phyloP scores from a whole-genome alignment of 768 basidiomycete genomes.

The Panus rudis region DNA sequence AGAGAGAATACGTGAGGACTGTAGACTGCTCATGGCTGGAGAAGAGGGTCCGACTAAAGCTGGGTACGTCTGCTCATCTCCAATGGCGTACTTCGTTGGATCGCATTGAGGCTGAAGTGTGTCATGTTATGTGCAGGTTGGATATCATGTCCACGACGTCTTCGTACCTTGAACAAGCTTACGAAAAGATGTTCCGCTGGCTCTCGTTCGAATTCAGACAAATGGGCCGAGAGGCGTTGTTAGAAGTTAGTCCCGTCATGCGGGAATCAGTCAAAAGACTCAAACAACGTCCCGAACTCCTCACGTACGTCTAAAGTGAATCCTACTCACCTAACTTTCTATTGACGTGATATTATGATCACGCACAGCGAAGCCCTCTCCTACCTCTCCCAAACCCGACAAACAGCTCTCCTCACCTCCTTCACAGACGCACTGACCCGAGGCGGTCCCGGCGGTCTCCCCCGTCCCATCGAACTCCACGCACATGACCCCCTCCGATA shows the following conservation, averaged over 20 bases:
- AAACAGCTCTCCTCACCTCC: slow-evolving; percentile 66
- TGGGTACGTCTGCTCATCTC: slow-evolving; percentile 40
- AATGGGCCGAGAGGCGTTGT: slow-evolving; percentile 63
- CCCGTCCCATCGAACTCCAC: slow-evolving; percentile 93
- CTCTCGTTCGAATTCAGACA: slow-evolving; percentile 79
- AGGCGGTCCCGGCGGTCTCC: slow-evolving; percentile 77
- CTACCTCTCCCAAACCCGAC: slow-evolving; percentile 74
- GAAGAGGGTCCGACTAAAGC: slow-evolving; percentile 74
- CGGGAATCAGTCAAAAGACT: slow-evolving; percentile 68
- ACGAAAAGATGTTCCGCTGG: slow-evolving; percentile 85
- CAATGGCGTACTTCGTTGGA: not conserved
- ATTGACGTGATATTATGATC: not conserved
- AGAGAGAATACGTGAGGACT: slow-evolving; percentile 76
- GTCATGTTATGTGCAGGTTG: slow-evolving; percentile 39
- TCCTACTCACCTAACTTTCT: not conserved
- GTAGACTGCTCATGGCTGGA: slow-evolving; percentile 79
- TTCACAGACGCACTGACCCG: slow-evolving; percentile 87
- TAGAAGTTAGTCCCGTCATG: slow-evolving; percentile 62
- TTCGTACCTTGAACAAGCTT: slow-evolving; percentile 79
- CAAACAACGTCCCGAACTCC: slow-evolving; percentile 68
- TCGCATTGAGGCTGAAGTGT: not conserved
- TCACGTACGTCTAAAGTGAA: slow-evolving; percentile 43
- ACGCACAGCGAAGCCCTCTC: slow-evolving; percentile 61
- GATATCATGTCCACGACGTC: slow-evolving; percentile 87
- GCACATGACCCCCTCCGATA: slow-evolving; percentile 97